Evolutionary conservation across 192 early-diverging fungal genomes (phyloP), one percentile per base, ranked within the genome.

Genomic region (Obelidium mucronatum): DNA sequence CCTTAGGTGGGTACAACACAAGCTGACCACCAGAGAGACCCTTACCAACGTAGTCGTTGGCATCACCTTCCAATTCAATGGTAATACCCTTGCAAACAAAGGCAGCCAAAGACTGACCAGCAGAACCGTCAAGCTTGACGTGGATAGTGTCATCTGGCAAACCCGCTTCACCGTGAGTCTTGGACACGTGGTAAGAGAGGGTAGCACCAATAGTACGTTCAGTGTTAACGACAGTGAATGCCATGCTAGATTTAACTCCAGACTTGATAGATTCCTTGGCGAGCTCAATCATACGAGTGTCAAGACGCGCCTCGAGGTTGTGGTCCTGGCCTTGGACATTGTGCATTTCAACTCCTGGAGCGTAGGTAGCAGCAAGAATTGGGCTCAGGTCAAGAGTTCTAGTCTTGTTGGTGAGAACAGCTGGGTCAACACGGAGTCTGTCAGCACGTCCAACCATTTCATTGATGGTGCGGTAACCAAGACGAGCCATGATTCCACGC

Each of bases 41-140:
- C 87, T 99, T 99, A 68, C 97, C 97, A 39, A 99, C 97, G 73
- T 99, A 99, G 87, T 98, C 97, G 87, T 99, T 99, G 3, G 96
- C 91, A 76, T 99, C 97, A 75, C 97, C 97, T 81, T 99, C 96
- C 48, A 99, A 85, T 59, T 96, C 94, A 44, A 99, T 87, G 30
- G 90, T 89, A 48, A 98, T 87, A 78, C 97, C 97, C 1, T 90
- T 84, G 19, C 94, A 93, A 58, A 99, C 84, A 87, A 97, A 99
- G 28, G 96, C 96, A 70, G 95, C 97, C 37, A 98, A 85, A 17
- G 94, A 96, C 85, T 99, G 97, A 73, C 97, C 97, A 1, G 97
- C 97, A 53, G 94, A 96, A 4, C 97, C 97, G 35, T 74, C 90
- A 55, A 98, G 85, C 33, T 90, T 91, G 69, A 98, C 83, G 59